Conservation (phyloP, 306 rosid species). For the Cucurbita argyrosperma region DNA sequence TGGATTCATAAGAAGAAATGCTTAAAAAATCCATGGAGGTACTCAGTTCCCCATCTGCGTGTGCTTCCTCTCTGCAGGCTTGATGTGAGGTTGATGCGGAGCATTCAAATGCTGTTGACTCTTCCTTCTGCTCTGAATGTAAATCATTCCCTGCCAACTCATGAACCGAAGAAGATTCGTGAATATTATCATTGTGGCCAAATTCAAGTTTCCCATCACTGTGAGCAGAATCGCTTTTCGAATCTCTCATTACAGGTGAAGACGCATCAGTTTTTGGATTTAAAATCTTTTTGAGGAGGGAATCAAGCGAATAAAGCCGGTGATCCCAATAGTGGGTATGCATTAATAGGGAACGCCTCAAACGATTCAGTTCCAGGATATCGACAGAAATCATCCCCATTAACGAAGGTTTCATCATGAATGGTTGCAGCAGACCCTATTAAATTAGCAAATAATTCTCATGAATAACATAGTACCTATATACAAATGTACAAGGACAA, state of each 20-base stretch:
- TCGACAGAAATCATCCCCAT: constrained; percentile 35
- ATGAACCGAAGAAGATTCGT: constrained; percentile 20
- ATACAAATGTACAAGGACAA: not conserved
- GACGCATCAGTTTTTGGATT: constrained; percentile 27
- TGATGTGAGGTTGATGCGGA: not conserved
- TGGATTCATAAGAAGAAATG: constrained; percentile 32
- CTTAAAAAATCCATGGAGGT: constrained; percentile 14
- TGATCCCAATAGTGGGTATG: constrained; percentile 84
- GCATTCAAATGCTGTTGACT: constrained; percentile 17
- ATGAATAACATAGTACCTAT: not conserved
- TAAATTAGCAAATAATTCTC: no score
- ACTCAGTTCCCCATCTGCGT: constrained; percentile 31
- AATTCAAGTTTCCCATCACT: constrained; percentile 23
- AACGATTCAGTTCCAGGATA: constrained; percentile 60
- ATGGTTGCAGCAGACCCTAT: constrained; percentile 51
- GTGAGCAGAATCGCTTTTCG: constrained; percentile 22
- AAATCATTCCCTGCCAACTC: constrained; percentile 25
- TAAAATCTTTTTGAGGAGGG: constrained; percentile 34
- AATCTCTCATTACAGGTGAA: constrained; percentile 21
- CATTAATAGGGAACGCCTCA: constrained; percentile 72
- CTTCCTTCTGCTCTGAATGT: constrained; percentile 17
- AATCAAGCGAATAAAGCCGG: constrained; percentile 46
- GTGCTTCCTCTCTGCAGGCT: constrained; percentile 25
- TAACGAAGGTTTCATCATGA: constrained; percentile 22
- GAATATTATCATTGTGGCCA: constrained; percentile 16